Conservation (phyloP, 495 filamentous ascomycete genomes). For the Penicillium cataractarum region DNA sequence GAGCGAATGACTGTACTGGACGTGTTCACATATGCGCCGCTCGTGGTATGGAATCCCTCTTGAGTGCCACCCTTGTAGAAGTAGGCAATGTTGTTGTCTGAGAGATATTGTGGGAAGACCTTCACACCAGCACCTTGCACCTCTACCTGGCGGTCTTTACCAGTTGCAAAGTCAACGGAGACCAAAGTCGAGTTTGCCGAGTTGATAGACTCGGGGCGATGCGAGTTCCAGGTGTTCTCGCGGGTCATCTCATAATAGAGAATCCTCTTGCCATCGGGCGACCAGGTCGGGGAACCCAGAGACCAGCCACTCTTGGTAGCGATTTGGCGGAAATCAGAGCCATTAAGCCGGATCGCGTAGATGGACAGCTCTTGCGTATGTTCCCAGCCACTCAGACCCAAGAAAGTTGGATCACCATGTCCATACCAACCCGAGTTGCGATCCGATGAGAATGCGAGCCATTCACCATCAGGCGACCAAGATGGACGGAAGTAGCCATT, state of each 20-base stretch:
- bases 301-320: slow-evolving; percentile 19
- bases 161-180: slow-evolving; percentile 30
- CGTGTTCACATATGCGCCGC: slow-evolving; percentile 20
- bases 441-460: slow-evolving; percentile 21
- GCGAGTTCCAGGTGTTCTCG: slow-evolving; percentile 33
- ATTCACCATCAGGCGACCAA: slow-evolving; percentile 22
- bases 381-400: slow-evolving; percentile 33
- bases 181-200: slow-evolving; percentile 27
- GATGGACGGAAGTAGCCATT: slow-evolving; percentile 32
- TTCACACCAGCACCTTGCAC: slow-evolving; percentile 27
- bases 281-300: slow-evolving; percentile 35
- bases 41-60: slow-evolving; percentile 30
- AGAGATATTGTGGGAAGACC: slow-evolving; percentile 31
- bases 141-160: slow-evolving; percentile 22
- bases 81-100: slow-evolving; percentile 27
- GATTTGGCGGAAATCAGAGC: slow-evolving; percentile 31
- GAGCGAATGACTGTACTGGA: slow-evolving; percentile 25
- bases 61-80: slow-evolving; percentile 26
- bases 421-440: slow-evolving; percentile 28
- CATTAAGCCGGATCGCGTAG: slow-evolving; percentile 33
- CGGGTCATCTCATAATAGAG: slow-evolving; percentile 37
- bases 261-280: slow-evolving; percentile 30
- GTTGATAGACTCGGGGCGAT: slow-evolving; percentile 24
- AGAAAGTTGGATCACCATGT: slow-evolving; percentile 23
- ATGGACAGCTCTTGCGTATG: slow-evolving; percentile 38